These are phyloP conservation scores for Thecaphora frezii DNA, from an alignment of 1,284 basidiomycete genomes.

Conservation along the genomic window DNA sequence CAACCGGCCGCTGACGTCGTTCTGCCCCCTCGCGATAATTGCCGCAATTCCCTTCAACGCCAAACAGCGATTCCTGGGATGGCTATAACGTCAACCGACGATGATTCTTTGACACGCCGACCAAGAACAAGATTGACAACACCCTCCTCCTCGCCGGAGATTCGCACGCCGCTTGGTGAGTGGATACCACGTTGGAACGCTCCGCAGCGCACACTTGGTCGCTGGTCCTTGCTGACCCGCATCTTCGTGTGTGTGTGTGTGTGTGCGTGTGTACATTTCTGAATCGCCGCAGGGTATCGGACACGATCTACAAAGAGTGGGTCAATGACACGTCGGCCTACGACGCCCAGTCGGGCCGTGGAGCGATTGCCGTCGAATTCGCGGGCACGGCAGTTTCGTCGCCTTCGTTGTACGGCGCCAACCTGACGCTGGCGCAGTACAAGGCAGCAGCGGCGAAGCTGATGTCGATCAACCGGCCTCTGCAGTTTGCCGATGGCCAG, in stretches of 20 bases:
- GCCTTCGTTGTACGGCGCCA: conserved; percentile 64
- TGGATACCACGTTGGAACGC: neutral
- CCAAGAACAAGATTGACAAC: conserved; percentile 65
- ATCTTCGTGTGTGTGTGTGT: too few species aligned
- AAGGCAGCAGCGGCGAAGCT: conserved; percentile 58
- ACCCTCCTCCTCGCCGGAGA: conserved; percentile 65
- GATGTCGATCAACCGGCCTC: conserved; percentile 64
- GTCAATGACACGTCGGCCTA: conserved; percentile 60
- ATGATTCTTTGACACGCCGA: conserved; percentile 67
- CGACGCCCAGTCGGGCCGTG: conserved; percentile 65
- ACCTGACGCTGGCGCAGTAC: conserved; percentile 62
- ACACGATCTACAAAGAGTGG: conserved; percentile 30
- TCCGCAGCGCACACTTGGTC: neutral
- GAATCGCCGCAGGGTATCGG: conserved; percentile 38
- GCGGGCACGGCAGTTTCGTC: conserved; percentile 70
- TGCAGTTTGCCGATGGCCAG: conserved; percentile 71
- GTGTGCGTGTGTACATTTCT: too few species aligned
- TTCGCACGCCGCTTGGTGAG: conserved; percentile 69
- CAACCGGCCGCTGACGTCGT: too few species aligned
- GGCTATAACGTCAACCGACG: conserved; percentile 68
- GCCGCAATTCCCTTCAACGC: too few species aligned
- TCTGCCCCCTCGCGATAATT: too few species aligned
- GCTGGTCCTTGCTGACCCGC: too few species aligned
- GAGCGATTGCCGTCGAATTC: conserved; percentile 69
- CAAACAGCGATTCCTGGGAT: neutral